Percentiles rank a stretch among this genome's conserved stretches.
phyloP scores from a whole-genome alignment of 768 basidiomycete genomes.

The Auricularia heimuer region DNA sequence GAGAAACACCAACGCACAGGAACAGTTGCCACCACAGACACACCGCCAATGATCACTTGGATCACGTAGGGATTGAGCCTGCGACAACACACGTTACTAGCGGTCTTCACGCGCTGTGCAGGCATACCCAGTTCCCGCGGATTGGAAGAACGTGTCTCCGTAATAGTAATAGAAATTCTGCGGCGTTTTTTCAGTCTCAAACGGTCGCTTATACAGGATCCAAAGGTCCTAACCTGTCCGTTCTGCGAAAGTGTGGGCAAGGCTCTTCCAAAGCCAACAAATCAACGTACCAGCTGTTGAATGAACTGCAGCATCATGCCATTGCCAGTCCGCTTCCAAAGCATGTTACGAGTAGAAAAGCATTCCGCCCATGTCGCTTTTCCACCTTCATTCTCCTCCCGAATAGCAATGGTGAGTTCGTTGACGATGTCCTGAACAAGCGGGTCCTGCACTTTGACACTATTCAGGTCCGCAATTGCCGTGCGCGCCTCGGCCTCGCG shows the following conservation, averaged over 20 bases:
- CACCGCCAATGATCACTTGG: slow-evolving; percentile 63
- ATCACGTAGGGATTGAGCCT: slow-evolving; percentile 65
- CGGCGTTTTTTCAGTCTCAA: no score
- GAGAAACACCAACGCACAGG: slow-evolving; percentile 26
- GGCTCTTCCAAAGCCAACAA: background rate
- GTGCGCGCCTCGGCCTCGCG: slow-evolving; percentile 42
- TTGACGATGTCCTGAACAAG: slow-evolving; percentile 50
- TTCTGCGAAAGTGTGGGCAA: background rate
- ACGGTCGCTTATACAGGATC: no score
- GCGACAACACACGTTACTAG: background rate
- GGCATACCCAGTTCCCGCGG: slow-evolving; percentile 51
- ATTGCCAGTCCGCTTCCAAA: slow-evolving; percentile 67
- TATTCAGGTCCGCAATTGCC: slow-evolving; percentile 59
- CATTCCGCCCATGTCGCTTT: slow-evolving; percentile 73
- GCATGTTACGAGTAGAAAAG: slow-evolving; percentile 54
- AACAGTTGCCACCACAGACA: slow-evolving; percentile 61
- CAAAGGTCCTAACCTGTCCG: background rate
- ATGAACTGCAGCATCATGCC: slow-evolving; percentile 82
- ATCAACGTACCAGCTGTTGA: slow-evolving; percentile 40
- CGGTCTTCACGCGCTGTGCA: background rate
- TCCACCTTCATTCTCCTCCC: slow-evolving; percentile 68
- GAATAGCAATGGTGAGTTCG: slow-evolving; percentile 57
- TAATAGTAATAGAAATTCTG: slow-evolving; percentile 76
- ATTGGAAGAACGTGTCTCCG: slow-evolving; percentile 73
- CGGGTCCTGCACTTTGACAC: slow-evolving; percentile 46